A percentile compares a stretch with the other conserved stretches of the same genome.
phyloP scores from a whole-genome alignment of 345 rosid species.

The Nephelium lappaceum region DNA sequence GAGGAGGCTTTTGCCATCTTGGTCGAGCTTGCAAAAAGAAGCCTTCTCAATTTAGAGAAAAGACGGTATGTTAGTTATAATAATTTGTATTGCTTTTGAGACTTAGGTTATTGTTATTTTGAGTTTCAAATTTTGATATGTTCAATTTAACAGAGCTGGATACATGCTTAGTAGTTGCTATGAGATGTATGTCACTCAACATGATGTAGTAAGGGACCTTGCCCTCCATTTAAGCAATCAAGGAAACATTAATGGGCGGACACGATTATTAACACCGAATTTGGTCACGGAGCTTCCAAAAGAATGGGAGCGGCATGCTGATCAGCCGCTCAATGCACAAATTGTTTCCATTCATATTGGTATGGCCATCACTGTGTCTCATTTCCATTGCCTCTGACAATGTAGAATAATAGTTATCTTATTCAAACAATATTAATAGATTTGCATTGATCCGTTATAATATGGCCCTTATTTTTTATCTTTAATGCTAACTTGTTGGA shows the following conservation, averaged over 20 bases:
- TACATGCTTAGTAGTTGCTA: conserved; percentile 64
- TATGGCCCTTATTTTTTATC: not conserved
- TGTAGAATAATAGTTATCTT: not conserved
- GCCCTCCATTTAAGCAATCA: conserved; percentile 62
- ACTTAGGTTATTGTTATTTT: not conserved
- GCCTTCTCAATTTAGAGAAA: conserved; percentile 82
- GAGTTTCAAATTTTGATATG: not conserved
- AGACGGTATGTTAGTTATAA: conserved; percentile 42
- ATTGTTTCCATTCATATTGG: conserved; percentile 91
- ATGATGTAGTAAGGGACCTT: conserved; percentile 89
- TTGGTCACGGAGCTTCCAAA: conserved; percentile 63
- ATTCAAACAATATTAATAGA: not conserved
- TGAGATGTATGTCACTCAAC: conserved; percentile 77
- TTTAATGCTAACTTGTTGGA: not conserved
- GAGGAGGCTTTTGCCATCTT: conserved; percentile 70
- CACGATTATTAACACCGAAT: conserved; percentile 69
- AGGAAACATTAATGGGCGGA: conserved; percentile 48
- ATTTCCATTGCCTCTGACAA: not conserved
- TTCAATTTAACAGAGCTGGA: conserved; percentile 59
- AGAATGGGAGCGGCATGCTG: conserved; percentile 82
- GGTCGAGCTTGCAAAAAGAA: conserved; percentile 69
- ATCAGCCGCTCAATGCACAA: conserved; percentile 59
- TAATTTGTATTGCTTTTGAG: not conserved
- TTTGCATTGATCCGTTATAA: not conserved
- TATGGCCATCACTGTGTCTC: not conserved